Evolutionary conservation across 2,329 filamentous ascomycete species (phyloP), one percentile per base, ranked within the genome.

Genomic region (Hypoxylon sp.): DNA sequence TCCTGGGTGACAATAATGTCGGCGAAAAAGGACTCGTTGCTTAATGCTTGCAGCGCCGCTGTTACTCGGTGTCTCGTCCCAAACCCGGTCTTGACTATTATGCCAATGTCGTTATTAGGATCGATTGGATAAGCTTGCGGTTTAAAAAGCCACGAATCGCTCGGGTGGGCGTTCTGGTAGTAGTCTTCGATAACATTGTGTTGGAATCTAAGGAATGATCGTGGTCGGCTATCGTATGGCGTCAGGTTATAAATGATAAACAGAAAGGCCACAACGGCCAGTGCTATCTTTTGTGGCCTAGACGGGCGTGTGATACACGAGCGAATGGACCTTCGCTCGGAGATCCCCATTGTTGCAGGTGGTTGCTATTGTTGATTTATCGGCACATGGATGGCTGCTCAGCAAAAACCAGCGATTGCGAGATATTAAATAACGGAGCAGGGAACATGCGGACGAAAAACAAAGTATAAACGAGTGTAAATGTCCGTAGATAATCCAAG

Each of bases 21-120:
- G 65, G 76, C 73, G n/a, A 79, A 78, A 47, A 79, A 78, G 9
- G 74, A 71, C 56, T 76, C 74, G 56, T 81, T 76, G 46, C 80
- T 78, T 45, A 85, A 77, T 0, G 84, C 84, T 43, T 80, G 76
- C 9, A 87, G 74, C 73, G 84, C 81, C 9, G 81, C 79, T 3
- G 79, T 75, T 27, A 87, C 77, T 12, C 85, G 81, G 52, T 81
- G 75, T 48, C 81, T 80, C 16, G 85, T 87, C 57, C 85, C 85
- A 71, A 85, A 87, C 29, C 85, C 85, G 3, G 85, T 87, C 76
- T 87, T 87, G 68, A 87, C 75, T 52, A 87, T 79, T 67, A 84
- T 78, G 30, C 81, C 83, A 6, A 86, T 79, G 58, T 87, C 84
- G 37, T 76, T 76, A 54, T 76, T 74, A 34, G 83, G 74, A 59